A percentile compares a stretch with the other conserved stretches of the same genome.
Evolutionary conservation across 108 stramenopile species (phyloP).

Genomic region (Chaetoceros tenuissimus): DNA sequence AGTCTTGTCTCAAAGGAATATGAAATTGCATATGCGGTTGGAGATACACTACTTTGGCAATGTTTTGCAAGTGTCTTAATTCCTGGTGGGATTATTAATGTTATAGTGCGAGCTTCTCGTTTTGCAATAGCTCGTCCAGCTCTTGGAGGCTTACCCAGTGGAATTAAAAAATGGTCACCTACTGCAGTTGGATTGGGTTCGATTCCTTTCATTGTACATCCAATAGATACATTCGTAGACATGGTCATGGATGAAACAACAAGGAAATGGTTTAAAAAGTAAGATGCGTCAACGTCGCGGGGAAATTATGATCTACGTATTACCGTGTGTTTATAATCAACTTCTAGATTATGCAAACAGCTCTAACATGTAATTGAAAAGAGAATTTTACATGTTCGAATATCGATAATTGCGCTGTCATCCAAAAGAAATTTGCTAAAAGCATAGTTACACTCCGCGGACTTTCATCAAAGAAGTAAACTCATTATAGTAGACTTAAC

Average conservation of each 20-base stretch:
- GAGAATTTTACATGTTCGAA: too few relatives aligned
- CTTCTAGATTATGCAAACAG: too few relatives aligned
- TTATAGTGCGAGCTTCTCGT: slow-evolving; percentile 56
- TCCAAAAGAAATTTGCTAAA: too few relatives aligned
- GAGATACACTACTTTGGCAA: slow-evolving; percentile 62
- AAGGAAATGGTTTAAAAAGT: slow-evolving; percentile 23
- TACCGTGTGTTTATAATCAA: too few relatives aligned
- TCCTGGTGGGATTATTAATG: slow-evolving; percentile 69
- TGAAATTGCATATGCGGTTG: slow-evolving; percentile 39
- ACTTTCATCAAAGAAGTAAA: too few relatives aligned
- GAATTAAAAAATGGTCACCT: slow-evolving; percentile 56
- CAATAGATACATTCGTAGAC: slow-evolving; percentile 68
- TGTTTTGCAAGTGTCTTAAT: slow-evolving; percentile 58
- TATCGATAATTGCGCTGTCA: too few relatives aligned
- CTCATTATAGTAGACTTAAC: too few relatives aligned
- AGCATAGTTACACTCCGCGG: too few relatives aligned
- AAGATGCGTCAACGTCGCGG: too few relatives aligned
- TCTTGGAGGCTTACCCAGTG: slow-evolving; percentile 33
- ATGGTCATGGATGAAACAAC: slow-evolving; percentile 49
- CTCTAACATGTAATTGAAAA: too few relatives aligned
- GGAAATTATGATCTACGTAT: too few relatives aligned
- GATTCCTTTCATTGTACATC: slow-evolving; percentile 64
- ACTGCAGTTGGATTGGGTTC: slow-evolving; percentile 51
- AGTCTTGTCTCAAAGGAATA: slow-evolving; percentile 12
- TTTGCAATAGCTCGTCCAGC: slow-evolving; percentile 36